Base-by-base conservation (phyloP, 1,139 yeast genomes). In the Meyerozyma sp. region DNA sequence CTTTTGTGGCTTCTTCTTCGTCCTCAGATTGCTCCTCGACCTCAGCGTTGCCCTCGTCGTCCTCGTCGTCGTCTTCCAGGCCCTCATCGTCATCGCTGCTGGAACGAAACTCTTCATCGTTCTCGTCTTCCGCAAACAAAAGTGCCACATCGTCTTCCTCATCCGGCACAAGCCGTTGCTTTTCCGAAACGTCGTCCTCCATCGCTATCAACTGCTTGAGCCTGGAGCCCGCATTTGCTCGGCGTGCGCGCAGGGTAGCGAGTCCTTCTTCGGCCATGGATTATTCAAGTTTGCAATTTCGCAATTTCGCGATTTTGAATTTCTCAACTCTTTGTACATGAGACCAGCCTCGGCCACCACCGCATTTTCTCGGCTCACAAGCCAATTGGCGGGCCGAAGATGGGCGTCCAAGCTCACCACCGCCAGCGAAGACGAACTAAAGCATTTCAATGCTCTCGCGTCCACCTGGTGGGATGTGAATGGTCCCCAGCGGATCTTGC, bases 381-480 rank as follows among this genome's bases (percentile, higher is more conserved):
- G 16, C 5, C 29, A 27, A 4, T 13, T 30, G 20, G 20, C 8
- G 10, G 34, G 14, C 20, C 16, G 34, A 9, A 30, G 34, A 30
- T 30, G 34, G 34, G 20, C 20, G 8, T 30, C 34, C 26, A 56
- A 58, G 43, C 46, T 53, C 40, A 74, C 80, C 0, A 58, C 71
- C 3, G 64, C 70, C 5, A 61, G 68, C 4, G 59, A 50, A 10
- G 65, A 65, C 2, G 98, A 93, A 61, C 71, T 83, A 60, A 63
- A 75, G 13, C 98, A 94, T 63, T 93, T 93, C 65, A 82, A 87
- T 53, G 79, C 82, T 30, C 70, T 93, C 42, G 98, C 99, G 1
- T 75, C 84, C 11, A 66, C 88, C 21, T 93, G 98, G 99, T 93
- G 99, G 98, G 96, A 94, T 57, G 83, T 87, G 14, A 69, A 83